phyloP scores from a whole-genome alignment of 2,329 filamentous ascomycete species.

The Fusarium setosum region DNA sequence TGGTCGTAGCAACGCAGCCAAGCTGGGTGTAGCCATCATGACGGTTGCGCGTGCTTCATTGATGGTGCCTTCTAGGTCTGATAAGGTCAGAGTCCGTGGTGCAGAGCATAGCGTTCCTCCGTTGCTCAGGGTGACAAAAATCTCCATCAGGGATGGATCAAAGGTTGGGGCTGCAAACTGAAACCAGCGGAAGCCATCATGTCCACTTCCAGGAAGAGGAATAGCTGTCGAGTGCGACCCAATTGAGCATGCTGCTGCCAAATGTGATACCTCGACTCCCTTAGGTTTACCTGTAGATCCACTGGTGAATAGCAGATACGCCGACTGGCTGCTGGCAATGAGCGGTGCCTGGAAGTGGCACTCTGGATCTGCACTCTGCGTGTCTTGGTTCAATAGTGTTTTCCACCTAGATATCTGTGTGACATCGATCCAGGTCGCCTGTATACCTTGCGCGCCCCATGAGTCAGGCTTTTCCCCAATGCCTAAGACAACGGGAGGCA shows the following conservation, averaged over 20 bases:
- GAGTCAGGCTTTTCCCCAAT: not conserved
- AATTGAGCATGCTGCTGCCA: conserved; percentile 3
- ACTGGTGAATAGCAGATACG: conserved; percentile 3
- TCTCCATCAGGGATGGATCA: conserved; percentile 85
- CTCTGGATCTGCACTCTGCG: not conserved
- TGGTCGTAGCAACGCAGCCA: conserved; percentile 45
- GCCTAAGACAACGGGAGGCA: not conserved
- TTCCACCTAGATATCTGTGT: not conserved
- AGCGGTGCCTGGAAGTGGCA: not conserved
- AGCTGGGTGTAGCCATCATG: conserved; percentile 52
- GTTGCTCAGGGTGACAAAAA: conserved; percentile 80
- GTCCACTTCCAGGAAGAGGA: conserved; percentile 19
- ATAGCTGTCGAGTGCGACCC: not conserved
- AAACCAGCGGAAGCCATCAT: conserved; percentile 48
- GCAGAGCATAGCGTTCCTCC: conserved; percentile 51
- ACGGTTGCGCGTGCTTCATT: conserved; percentile 48
- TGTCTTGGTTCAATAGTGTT: not conserved
- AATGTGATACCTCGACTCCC: conserved; percentile 5
- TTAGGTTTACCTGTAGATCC: conserved; percentile 2
- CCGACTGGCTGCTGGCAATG: not conserved
- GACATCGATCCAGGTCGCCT: not conserved
- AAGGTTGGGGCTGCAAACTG: conserved; percentile 61
- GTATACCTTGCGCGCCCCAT: not conserved
- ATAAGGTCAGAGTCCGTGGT: conserved; percentile 42
- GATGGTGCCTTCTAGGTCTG: conserved; percentile 34